A percentile compares a stretch with the other conserved stretches of the same genome.
Conservation (phyloP, 1,139 yeast genomes). For the Martiniozyma asiatica region DNA sequence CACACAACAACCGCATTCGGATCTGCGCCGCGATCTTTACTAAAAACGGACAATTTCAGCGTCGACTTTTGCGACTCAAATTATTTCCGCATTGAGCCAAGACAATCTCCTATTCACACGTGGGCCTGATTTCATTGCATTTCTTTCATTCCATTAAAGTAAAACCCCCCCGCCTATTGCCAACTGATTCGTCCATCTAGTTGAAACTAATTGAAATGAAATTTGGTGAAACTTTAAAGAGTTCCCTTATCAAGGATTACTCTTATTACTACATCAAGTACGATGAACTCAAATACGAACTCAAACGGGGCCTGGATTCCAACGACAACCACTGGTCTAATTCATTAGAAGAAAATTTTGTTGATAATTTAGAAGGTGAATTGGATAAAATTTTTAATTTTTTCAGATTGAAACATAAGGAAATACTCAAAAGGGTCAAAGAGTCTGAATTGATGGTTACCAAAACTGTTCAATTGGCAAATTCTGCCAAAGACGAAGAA, state of each 20-base stretch:
- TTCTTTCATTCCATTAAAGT: too few relatives aligned
- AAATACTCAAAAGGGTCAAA: conserved; percentile 69
- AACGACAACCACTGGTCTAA: conserved; percentile 47
- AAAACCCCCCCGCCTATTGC: too few relatives aligned
- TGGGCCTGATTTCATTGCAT: too few relatives aligned
- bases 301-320: conserved; percentile 49
- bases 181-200: too few relatives aligned
- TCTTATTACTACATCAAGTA: conserved; percentile 82
- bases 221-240: conserved; percentile 68
- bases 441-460: conserved; percentile 47
- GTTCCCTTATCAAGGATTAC: conserved; percentile 70
- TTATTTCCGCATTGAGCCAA: too few relatives aligned
- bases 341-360: conserved; percentile 68
- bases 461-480: conserved; percentile 20
- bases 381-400: conserved; percentile 85
- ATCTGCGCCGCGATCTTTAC: too few relatives aligned
- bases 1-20: too few relatives aligned
- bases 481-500: conserved; percentile 24
- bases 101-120: too few relatives aligned
- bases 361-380: conserved; percentile 63
- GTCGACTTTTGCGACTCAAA: too few relatives aligned
- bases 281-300: conserved; percentile 74
- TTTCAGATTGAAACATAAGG: conserved; percentile 78
- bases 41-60: too few relatives aligned
- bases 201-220: too few relatives aligned